Conservation (phyloP, 805 yeast species). For the Candida xiaguanensis region DNA sequence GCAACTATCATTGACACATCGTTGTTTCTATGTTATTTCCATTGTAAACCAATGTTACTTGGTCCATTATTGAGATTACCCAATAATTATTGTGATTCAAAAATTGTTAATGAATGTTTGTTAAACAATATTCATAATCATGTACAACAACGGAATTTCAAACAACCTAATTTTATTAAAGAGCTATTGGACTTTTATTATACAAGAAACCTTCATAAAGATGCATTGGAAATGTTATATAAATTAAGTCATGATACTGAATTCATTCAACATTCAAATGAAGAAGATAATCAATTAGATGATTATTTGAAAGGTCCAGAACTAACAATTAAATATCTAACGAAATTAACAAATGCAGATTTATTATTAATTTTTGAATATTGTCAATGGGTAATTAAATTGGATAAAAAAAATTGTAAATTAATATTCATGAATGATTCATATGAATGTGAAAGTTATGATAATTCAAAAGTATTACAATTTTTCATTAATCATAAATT, state of each 20-base stretch:
- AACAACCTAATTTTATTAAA: slow-evolving; percentile 41
- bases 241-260: slow-evolving; percentile 19
- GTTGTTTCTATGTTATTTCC: slow-evolving; percentile 68
- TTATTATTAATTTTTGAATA: slow-evolving; percentile 56
- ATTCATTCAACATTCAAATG: slow-evolving; percentile 8
- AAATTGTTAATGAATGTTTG: slow-evolving; percentile 55
- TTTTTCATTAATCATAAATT: slow-evolving; percentile 37
- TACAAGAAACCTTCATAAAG: slow-evolving; percentile 56
- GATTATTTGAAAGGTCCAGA: slow-evolving; percentile 34
- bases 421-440: slow-evolving; percentile 65
- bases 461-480: slow-evolving; percentile 50
- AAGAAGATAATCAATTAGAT: slow-evolving; percentile 19
- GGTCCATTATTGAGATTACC: slow-evolving; percentile 78
- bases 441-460: slow-evolving; percentile 54
- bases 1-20: slow-evolving; percentile 69
- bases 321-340: slow-evolving; percentile 54
- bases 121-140: slow-evolving; percentile 26
- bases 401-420: slow-evolving; percentile 27
- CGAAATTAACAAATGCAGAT: slow-evolving; percentile 46
- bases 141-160: slow-evolving; percentile 9
- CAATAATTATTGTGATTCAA: slow-evolving; percentile 67
- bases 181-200: slow-evolving; percentile 79
- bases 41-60: slow-evolving; percentile 66
- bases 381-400: slow-evolving; percentile 46
- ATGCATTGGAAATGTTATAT: slow-evolving; percentile 63